These are phyloP conservation scores for Buxus sempervirens DNA, from an alignment of 164 flowering plant genomes.

Conservation along the genomic window DNA sequence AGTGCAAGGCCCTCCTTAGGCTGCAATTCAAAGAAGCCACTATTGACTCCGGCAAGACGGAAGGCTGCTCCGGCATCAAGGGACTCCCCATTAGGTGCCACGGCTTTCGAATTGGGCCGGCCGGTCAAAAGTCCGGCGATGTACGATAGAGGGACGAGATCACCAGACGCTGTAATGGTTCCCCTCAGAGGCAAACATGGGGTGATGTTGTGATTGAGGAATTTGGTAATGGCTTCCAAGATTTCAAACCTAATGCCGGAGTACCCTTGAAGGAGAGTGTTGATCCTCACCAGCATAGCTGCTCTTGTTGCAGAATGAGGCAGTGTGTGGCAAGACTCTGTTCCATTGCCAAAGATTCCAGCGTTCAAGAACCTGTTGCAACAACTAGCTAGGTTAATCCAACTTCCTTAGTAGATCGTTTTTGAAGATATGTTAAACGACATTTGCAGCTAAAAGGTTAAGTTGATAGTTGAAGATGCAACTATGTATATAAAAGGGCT, in stretches of 20 bases:
- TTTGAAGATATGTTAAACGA: too few species aligned
- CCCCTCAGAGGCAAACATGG: conserved; percentile 40
- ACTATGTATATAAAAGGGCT: too few species aligned
- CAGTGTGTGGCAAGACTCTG: conserved; percentile 27
- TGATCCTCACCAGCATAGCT: conserved; percentile 41
- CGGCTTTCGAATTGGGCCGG: conserved; percentile 31
- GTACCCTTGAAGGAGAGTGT: conserved; percentile 40
- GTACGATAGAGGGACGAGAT: too few species aligned
- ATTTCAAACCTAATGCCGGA: conserved; percentile 44
- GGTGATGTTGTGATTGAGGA: conserved; percentile 33
- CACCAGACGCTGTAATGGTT: conserved; percentile 38
- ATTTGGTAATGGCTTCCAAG: conserved; percentile 29
- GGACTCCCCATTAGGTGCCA: conserved; percentile 23
- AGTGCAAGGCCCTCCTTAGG: conserved; percentile 41
- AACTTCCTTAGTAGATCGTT: too few species aligned
- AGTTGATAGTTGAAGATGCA: too few species aligned
- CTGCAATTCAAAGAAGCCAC: conserved; percentile 35
- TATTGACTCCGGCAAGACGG: conserved; percentile 20
- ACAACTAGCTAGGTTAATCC: too few species aligned
- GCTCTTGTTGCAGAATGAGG: conserved; percentile 34
- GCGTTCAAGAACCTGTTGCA: too few species aligned
- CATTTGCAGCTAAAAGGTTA: too few species aligned
- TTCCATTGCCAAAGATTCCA: conserved; percentile 34
- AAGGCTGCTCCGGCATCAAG: conserved; percentile 27
- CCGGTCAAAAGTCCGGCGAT: conserved; percentile 37